Base-by-base conservation (phyloP, 306 rosid genomes). In the Pyrus pyrifolia region DNA sequence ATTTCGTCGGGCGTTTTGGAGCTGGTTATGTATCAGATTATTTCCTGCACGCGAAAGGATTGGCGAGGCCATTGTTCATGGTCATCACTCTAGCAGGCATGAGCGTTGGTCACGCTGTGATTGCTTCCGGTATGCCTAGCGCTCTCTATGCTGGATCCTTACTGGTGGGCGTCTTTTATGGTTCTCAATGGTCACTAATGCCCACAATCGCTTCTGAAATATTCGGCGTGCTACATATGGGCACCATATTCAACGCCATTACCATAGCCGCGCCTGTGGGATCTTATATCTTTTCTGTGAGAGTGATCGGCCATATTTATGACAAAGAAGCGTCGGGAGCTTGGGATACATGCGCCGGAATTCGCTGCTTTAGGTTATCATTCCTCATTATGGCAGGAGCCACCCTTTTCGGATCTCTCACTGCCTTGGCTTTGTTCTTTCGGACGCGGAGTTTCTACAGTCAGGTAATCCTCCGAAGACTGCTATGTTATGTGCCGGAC, bases 351-450 rank as follows among this genome's bases (percentile, higher is more conserved):
- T 89, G 93, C 76, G 19, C 49, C 31, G 90, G 90, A 62, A 69
- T 80, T 79, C 90, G 72, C 67, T 89, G 93, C 80, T 89, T 89
- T 71, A 79, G 78, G 87, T 25, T 85, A 15, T 77, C 88, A 64
- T 89, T 86, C 78, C 62, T 89, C 23, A 83, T 86, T 46, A 86
- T 89, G 93, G 90, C 90, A 14, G 67, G 73, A 68, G 87, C 92
- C 21, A 55, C 86, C 69, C 13, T 86, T 30, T 6, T 89, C 25
- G 93, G 90, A 74, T 85, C 89, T 81, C 70, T 89, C 33, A 27
- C 83, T 29, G 90, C 93, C 62, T 77, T 77, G 63, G 83, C 45
- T 22, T 78, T 90, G 90, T 83, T 86, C 87, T 74, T 90, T 23
- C 65, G 87, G 80, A 88, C 96, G 8, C 85, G 64, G 83, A 72